Evolutionary conservation across 352 stramenopile genomes (phyloP), one percentile per base, ranked within the genome.

Genomic region (Phytophthora foliorum): DNA sequence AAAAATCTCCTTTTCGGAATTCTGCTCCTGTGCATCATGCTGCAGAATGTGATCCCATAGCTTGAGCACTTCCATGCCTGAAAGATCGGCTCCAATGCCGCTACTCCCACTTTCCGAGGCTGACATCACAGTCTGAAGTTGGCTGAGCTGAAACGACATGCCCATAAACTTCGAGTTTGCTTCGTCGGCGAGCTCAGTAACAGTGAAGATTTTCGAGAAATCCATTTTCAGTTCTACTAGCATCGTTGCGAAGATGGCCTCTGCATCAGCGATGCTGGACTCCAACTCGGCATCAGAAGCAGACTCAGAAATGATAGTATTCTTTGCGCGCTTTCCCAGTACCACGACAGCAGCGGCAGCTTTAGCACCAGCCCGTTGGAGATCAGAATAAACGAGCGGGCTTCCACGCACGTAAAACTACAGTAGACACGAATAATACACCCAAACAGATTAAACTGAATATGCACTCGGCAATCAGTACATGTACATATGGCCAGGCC

Each of bases 161-260:
- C 88, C 88, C 48, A 96, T 80, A 48, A 93, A 94, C 67, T 94
- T 96, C n/a, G 89, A 96, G 55, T 96, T 96, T 27, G 82, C 83
- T 62, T 93, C 85, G 50, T 96, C 84, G 1, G 84, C 74, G 22
- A 96, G 82, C 51, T 96, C 89, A 0, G 89, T 96, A 67, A 96
- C 86, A 6, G 89, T 94, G 48, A 96, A 96, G 39, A 94, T 90
- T 58, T 82, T 86, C 9, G 82, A 77, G 21, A 93, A 92, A 62
- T 96, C 82, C 86, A 96, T 94, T 63, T 96, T 94, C 32, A 96
- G 71, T 59, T 94, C 86, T 32, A 96, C 86, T 14, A 96, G 69
- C 87, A 96, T 94, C 17, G 89, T 94, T 24, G 79, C 81, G 52
- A 96, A 94, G 69, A 96, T 94, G 11, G 87, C 89, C 62, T 96